Conservation (phyloP, 495 filamentous ascomycete genomes). For the Trichodelitschia bisporula region DNA sequence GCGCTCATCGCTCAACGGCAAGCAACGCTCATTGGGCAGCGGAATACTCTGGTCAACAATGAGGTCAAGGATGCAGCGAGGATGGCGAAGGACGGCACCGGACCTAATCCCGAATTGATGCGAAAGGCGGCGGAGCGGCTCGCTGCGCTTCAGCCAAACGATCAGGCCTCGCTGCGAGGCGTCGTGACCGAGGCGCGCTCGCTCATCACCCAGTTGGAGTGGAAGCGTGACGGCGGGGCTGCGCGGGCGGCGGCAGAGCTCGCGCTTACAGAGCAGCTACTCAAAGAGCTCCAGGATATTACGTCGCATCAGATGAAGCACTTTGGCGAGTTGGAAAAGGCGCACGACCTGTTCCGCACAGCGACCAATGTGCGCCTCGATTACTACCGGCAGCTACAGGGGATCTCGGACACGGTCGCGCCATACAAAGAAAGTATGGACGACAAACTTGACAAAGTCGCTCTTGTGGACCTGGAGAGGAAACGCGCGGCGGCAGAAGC, state of each 20-base stretch:
- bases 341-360: constrained; percentile 48
- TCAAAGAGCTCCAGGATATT: constrained; percentile 34
- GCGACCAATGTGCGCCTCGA: constrained; percentile 64
- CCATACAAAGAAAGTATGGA: constrained; percentile 37
- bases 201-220: constrained; percentile 33
- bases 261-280: constrained; percentile 27
- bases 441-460: constrained; percentile 17
- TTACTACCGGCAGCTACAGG: constrained; percentile 73
- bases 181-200: constrained; percentile 43
- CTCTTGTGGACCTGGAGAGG: constrained; percentile 20
- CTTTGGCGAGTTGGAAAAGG: constrained; percentile 31
- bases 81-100: constrained; percentile 34
- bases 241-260: constrained; percentile 37
- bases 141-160: constrained; percentile 28
- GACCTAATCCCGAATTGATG: constrained; percentile 45
- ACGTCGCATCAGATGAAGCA: constrained; percentile 40
- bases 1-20: constrained; percentile 56
- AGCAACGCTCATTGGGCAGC: constrained; percentile 45
- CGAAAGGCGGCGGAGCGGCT: constrained; percentile 33
- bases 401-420: constrained; percentile 62
- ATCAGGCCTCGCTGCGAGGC: constrained; percentile 38
- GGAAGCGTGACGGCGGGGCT: constrained; percentile 32
- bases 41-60: constrained; percentile 54
- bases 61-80: constrained; percentile 35
- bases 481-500: constrained; percentile 12